These are phyloP conservation scores for Vickermania ingenoplastis DNA, from an alignment of 208 protist species.

Conservation along the genomic window DNA sequence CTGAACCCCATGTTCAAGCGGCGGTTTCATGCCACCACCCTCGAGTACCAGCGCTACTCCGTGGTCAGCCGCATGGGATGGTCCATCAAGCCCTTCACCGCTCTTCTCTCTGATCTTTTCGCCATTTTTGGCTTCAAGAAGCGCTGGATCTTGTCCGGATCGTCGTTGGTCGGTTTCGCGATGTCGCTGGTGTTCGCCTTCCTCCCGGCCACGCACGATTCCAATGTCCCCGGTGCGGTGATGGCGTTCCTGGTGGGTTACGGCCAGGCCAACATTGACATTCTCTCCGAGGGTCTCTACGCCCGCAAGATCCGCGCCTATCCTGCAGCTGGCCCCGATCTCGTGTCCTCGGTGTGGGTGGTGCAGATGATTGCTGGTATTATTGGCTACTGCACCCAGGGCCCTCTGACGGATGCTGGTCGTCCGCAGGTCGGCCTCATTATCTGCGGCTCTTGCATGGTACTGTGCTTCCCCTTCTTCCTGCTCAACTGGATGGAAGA, in stretches of 20 bases:
- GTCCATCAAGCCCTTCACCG: conserved; percentile 60
- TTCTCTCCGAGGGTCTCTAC: conserved; percentile 74
- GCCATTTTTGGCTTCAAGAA: conserved; percentile 62
- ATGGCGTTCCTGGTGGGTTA: conserved; percentile 52
- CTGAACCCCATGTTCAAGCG: conserved; percentile 33
- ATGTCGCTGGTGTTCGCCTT: conserved; percentile 36
- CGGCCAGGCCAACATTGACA: conserved; percentile 58
- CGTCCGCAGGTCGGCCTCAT: conserved; percentile 37
- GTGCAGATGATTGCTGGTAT: conserved; percentile 34
- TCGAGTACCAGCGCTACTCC: conserved; percentile 35
- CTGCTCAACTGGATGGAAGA: conserved; percentile 67
- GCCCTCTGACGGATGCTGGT: conserved; percentile 37
- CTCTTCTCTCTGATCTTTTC: conserved; percentile 50
- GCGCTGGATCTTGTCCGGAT: conserved; percentile 55
- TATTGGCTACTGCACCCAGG: conserved; percentile 28
- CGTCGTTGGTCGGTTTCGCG: conserved; percentile 24
- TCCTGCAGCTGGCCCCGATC: conserved; percentile 28
- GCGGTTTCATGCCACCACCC: conserved; percentile 20
- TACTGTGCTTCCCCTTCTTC: conserved; percentile 35
- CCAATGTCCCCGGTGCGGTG: conserved; percentile 18
- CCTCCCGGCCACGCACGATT: conserved; percentile 24
- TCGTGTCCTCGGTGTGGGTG: conserved; percentile 62
- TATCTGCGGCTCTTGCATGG: conserved; percentile 40
- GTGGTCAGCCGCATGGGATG: conserved; percentile 31
- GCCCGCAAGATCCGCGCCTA: conserved; percentile 44